Base-by-base conservation (phyloP, 805 yeast species). In the Barnettozyma vustinii region DNA sequence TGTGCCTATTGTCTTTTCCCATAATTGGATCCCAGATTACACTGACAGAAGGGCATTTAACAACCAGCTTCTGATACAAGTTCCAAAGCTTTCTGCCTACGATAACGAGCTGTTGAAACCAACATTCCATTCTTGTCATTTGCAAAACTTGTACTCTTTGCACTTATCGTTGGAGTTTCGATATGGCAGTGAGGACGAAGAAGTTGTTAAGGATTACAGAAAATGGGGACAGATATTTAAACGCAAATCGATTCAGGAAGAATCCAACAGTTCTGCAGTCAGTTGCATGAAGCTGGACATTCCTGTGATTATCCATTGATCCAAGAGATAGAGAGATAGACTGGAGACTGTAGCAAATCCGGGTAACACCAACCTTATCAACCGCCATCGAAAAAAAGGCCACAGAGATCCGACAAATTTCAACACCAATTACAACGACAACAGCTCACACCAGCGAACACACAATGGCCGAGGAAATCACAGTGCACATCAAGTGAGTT, bases 401-500 rank as follows among this genome's bases (percentile, higher is more conserved):
- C 19, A 23, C 27, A 6, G 21, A 20, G 25, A 26, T 36, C 40
- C 10, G 20, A 26, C 42, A 42, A 44, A 39, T 37, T n/a, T n/a
- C 37, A 3, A 16, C 18, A 12, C 13, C 19, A 23, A n/a, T 19
- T n/a, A n/a, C n/a, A n/a, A 2, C 20, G 21, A 40, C 16, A 18
- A 36, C 25, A n/a, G 6, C 13, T 19, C 12, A 26, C 27, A 30
- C 30, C 39, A 30, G 26, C 19, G 25, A 37, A 10, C 13, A 20
- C 30, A 46, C 19, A 20, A 57, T 57, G 60, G 46, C 57, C 5
- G 60, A 48, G 16, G 52, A 55, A 20, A 56, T 59, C 41, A 57
- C 54, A 1, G 52, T 59, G 8, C 47, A 47, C 25, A 56, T 59
- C 47, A 59, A 59, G 63, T 59, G 27, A 42, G 60, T 42, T 21